A percentile compares a stretch with the other conserved stretches of the same genome.
These are phyloP conservation scores for Venturia asperata DNA, from an alignment of 2,329 filamentous ascomycete species.

Conservation along the genomic window DNA sequence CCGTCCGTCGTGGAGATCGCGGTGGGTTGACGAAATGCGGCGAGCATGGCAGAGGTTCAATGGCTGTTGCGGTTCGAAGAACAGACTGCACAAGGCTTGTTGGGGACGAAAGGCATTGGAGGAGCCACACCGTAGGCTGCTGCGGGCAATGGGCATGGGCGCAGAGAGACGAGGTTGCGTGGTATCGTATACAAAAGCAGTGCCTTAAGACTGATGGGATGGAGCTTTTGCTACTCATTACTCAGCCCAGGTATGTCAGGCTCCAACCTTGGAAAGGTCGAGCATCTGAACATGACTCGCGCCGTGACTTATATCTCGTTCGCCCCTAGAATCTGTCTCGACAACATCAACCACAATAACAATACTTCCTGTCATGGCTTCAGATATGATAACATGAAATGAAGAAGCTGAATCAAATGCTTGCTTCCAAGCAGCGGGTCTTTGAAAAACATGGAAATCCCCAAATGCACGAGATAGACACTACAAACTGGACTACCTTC, in stretches of 20 bases:
- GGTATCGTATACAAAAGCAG: no score
- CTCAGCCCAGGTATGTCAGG: background rate
- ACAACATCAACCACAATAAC: background rate
- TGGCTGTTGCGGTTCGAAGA: constrained; percentile 9
- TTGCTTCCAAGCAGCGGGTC: constrained; percentile 5
- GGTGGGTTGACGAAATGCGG: background rate
- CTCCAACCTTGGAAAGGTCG: no score
- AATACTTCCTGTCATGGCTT: background rate
- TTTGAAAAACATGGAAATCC: background rate
- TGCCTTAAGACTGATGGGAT: background rate
- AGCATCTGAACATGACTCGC: background rate
- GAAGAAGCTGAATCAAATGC: constrained; percentile 20
- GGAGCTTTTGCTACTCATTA: background rate
- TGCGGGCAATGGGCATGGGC: constrained; percentile 14
- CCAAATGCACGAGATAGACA: background rate
- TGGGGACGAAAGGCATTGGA: constrained; percentile 16
- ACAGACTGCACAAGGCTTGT: constrained; percentile 11
- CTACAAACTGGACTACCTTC: constrained; percentile 23
- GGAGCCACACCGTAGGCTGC: constrained; percentile 9
- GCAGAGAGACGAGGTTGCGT: background rate
- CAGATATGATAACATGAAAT: background rate
- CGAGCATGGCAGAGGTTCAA: background rate
- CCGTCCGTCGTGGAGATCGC: background rate
- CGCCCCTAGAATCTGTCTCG: no score
- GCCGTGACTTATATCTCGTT: background rate